These are phyloP conservation scores for Chrysosporium queenslandicum DNA, from an alignment of 2,329 filamentous ascomycete species.

Conservation along the genomic window DNA sequence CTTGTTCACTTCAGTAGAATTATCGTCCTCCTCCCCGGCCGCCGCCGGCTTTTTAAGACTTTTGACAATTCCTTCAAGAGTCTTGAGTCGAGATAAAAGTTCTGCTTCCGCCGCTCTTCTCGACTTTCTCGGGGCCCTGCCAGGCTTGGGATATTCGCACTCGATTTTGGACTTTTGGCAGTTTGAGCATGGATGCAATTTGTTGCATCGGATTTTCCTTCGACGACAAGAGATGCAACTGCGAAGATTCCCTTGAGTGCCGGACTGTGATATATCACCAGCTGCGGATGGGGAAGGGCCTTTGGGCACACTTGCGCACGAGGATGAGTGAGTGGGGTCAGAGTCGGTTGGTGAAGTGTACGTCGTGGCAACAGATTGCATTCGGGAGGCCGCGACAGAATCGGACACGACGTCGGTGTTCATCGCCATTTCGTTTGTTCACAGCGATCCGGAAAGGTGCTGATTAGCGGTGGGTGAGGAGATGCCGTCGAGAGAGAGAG, in stretches of 20 bases:
- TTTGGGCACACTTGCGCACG: background rate
- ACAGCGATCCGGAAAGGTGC: background rate
- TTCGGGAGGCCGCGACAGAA: background rate
- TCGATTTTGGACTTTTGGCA: constrained; percentile 44
- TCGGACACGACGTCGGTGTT: background rate
- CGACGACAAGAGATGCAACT: constrained; percentile 41
- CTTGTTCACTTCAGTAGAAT: background rate
- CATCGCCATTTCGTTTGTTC: background rate
- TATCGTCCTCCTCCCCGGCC: background rate
- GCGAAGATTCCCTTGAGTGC: constrained; percentile 27
- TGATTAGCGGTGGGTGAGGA: too few relatives aligned
- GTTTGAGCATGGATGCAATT: constrained; percentile 40
- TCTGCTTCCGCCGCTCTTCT: constrained; percentile 51
- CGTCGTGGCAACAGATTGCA: background rate
- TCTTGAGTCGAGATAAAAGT: constrained; percentile 47
- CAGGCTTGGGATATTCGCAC: constrained; percentile 53
- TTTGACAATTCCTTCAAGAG: constrained; percentile 53
- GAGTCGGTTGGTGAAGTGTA: background rate
- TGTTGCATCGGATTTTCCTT: constrained; percentile 42
- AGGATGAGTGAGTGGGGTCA: background rate
- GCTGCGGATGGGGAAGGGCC: constrained; percentile 1
- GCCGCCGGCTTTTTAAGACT: constrained; percentile 30
- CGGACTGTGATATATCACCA: constrained; percentile 15
- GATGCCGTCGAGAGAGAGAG: too few relatives aligned
- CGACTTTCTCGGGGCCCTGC: constrained; percentile 49